A percentile compares a stretch with the other conserved stretches of the same genome.
Conservation (phyloP, 2,329 filamentous ascomycete genomes). For the Colletotrichum orbiculare region DNA sequence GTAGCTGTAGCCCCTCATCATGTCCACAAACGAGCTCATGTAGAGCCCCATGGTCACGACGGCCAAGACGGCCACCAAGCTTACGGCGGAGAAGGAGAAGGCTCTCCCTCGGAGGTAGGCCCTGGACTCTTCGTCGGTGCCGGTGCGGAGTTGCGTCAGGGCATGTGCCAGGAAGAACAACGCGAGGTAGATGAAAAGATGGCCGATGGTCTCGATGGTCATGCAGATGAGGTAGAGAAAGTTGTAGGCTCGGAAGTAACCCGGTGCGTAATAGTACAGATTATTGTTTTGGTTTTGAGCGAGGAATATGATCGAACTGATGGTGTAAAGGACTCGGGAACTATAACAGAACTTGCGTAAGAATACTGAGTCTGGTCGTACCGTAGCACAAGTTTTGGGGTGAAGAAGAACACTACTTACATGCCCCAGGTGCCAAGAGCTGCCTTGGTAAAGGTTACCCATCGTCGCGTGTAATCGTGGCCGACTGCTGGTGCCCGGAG, state of each 20-base stretch:
- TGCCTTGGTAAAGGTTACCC: conserved; percentile 40
- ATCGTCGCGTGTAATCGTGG: conserved; percentile 41
- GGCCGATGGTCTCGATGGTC: neutral
- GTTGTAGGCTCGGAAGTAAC: neutral
- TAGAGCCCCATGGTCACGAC: conserved; percentile 20
- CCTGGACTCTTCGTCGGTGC: neutral
- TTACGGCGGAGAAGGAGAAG: conserved; percentile 5
- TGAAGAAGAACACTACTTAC: conserved; percentile 39
- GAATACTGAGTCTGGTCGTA: neutral
- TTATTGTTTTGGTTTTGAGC: neutral
- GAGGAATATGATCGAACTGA: neutral
- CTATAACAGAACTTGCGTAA: conserved; percentile 1
- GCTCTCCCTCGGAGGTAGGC: neutral
- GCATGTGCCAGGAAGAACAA: conserved; percentile 32
- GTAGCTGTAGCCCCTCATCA: neutral
- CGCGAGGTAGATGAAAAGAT: conserved; percentile 29
- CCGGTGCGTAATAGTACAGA: neutral
- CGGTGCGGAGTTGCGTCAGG: conserved; percentile 12
- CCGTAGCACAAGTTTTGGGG: neutral
- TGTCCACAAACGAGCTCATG: conserved; percentile 6
- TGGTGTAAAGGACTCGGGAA: neutral
- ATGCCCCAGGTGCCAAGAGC: conserved; percentile 40
- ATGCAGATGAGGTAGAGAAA: neutral
- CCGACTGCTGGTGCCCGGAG: conserved; percentile 39
- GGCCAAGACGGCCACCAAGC: neutral